A percentile compares a stretch with the other conserved stretches of the same genome.
phyloP scores from a whole-genome alignment of 306 rosid species.

The Cucurbita pepo region DNA sequence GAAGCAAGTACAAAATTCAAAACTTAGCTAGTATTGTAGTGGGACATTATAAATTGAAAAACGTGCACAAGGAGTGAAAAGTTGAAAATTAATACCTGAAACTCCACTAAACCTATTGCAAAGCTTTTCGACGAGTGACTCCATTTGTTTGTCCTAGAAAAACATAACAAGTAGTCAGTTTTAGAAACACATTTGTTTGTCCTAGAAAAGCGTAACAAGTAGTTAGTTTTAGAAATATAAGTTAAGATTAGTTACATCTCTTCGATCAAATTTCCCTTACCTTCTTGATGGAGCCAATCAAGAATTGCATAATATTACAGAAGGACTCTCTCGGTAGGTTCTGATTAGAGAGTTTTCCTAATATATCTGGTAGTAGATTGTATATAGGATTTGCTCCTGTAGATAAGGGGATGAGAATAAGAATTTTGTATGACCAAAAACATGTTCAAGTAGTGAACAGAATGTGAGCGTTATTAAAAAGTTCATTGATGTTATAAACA shows the following conservation, averaged over 20 bases:
- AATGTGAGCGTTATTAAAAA: conserved; percentile 3
- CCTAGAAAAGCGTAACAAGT: conserved; percentile 34
- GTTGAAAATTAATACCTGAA: conserved; percentile 37
- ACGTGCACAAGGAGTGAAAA: not conserved
- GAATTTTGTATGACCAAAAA: not conserved
- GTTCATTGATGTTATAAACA: not conserved
- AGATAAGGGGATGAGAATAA: conserved; percentile 6
- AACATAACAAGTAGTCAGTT: conserved; percentile 14
- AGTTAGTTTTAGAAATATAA: conserved; percentile 10
- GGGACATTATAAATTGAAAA: not conserved
- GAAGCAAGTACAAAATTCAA: not conserved
- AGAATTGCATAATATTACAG: conserved; percentile 86
- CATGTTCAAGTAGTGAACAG: not conserved
- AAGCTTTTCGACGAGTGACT: conserved; percentile 89
- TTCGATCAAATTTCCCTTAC: conserved; percentile 16
- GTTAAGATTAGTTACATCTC: not conserved
- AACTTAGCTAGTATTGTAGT: not conserved
- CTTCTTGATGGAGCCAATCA: conserved; percentile 90
- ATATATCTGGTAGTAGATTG: conserved; percentile 93
- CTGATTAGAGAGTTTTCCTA: conserved; percentile 70
- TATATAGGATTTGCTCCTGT: conserved; percentile 88
- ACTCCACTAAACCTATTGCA: conserved; percentile 86
- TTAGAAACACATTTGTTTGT: conserved; percentile 51
- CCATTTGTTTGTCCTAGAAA: conserved; percentile 86
- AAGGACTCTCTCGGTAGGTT: conserved; percentile 62